Percentiles rank a stretch among this genome's conserved stretches.
These are phyloP conservation scores for Emergomyces pasteurianus DNA, from an alignment of 2,329 filamentous ascomycete genomes.

Conservation along the genomic window DNA sequence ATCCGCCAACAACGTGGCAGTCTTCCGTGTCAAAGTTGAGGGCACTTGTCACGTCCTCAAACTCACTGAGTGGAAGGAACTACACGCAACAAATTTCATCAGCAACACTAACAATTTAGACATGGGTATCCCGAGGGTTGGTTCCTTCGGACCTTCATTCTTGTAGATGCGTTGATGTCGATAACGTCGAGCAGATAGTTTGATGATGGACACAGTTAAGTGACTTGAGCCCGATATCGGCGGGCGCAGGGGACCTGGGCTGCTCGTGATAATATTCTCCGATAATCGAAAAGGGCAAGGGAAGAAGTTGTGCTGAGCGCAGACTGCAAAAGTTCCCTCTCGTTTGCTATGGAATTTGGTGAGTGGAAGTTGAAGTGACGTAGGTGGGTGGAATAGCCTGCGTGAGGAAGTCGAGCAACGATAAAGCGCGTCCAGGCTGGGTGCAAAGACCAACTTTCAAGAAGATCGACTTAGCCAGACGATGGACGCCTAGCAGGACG, in stretches of 20 bases:
- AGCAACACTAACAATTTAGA: background rate
- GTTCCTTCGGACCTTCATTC: slow-evolving; percentile 16
- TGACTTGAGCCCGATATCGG: background rate
- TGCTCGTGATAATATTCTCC: background rate
- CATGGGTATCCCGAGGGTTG: background rate
- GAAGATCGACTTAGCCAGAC: slow-evolving; percentile 33
- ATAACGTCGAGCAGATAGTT: background rate
- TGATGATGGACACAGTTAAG: background rate
- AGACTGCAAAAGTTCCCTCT: background rate
- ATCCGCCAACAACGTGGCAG: slow-evolving; percentile 81
- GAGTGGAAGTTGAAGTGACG: slow-evolving; percentile 1
- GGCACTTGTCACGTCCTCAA: slow-evolving; percentile 82
- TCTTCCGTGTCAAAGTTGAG: slow-evolving; percentile 94
- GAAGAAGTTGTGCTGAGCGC: background rate
- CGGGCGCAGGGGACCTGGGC: background rate
- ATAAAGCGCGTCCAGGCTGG: slow-evolving; percentile 35
- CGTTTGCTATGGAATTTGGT: background rate
- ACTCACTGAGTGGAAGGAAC: slow-evolving; percentile 85
- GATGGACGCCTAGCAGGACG: slow-evolving; percentile 31
- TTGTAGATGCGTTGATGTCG: slow-evolving; percentile 2
- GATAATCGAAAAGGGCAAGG: background rate
- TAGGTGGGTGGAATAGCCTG: slow-evolving; percentile 16
- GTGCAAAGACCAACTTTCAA: slow-evolving; percentile 33
- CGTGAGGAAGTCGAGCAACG: slow-evolving; percentile 32
- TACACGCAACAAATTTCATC: slow-evolving; percentile 30